Conservation (phyloP, 1,284 basidiomycete genomes). For the Tylopilus orsonianus region DNA sequence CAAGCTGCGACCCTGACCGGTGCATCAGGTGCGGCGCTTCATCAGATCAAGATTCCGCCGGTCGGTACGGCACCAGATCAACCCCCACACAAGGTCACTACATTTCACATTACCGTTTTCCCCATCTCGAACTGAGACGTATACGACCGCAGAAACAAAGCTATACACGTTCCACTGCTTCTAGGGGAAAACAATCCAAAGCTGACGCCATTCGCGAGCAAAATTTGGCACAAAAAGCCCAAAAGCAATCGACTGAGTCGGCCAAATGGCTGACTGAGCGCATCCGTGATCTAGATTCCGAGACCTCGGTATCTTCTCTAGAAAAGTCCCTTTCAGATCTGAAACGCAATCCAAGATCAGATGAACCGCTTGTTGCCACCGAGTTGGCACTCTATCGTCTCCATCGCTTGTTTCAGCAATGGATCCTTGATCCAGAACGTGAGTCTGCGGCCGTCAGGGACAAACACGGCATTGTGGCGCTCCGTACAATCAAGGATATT, state of each 20-base stretch:
- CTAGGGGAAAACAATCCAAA: constrained; percentile 29
- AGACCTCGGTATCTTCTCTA: constrained; percentile 21
- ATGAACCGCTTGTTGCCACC: constrained; percentile 43
- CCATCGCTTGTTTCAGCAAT: constrained; percentile 49
- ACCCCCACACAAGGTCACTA: constrained; percentile 16
- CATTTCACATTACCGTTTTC: background rate
- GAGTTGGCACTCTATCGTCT: constrained; percentile 55
- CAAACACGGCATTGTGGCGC: constrained; percentile 42
- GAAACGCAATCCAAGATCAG: constrained; percentile 41
- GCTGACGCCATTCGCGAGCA: constrained; percentile 31
- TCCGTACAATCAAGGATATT: constrained; percentile 48
- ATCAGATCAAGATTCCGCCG: constrained; percentile 52
- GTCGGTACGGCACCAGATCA: constrained; percentile 23
- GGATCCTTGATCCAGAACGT: constrained; percentile 47
- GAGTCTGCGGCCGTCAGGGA: constrained; percentile 43
- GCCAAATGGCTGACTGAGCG: constrained; percentile 21
- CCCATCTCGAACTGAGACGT: background rate
- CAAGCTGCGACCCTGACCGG: constrained; percentile 66
- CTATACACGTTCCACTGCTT: constrained; percentile 6
- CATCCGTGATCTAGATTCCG: constrained; percentile 34
- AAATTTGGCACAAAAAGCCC: constrained; percentile 25
- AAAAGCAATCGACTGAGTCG: constrained; percentile 26
- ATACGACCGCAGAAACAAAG: constrained; percentile 16
- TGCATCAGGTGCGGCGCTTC: constrained; percentile 51
- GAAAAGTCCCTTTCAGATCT: constrained; percentile 30